A percentile compares a stretch with the other conserved stretches of the same genome.
Evolutionary conservation across 2,329 filamentous ascomycete species (phyloP).

Genomic region (Monilinia vaccinii-corymbosi): DNA sequence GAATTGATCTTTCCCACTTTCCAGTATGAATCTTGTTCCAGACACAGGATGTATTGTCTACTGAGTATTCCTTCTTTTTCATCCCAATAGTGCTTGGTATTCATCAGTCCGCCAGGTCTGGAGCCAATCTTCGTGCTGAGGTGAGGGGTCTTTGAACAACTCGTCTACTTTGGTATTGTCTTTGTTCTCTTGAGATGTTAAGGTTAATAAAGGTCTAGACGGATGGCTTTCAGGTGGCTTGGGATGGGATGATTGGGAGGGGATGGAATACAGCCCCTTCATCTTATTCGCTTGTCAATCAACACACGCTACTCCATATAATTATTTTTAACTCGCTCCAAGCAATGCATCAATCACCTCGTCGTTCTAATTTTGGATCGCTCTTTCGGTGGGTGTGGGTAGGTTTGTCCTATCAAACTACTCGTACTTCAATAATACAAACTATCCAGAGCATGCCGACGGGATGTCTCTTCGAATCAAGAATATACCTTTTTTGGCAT

Average conservation of each 20-base stretch:
- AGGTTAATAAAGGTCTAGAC: constrained; percentile 1
- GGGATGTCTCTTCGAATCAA: not conserved
- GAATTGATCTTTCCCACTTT: too few relatives aligned
- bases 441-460: not conserved
- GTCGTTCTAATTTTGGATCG: not conserved
- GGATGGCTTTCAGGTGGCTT: too few relatives aligned
- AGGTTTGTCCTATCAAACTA: not conserved
- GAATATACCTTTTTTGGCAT: not conserved
- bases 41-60: too few relatives aligned
- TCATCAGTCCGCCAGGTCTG: too few relatives aligned
- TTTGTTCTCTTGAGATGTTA: not conserved
- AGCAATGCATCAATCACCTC: not conserved
- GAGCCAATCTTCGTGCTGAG: not conserved
- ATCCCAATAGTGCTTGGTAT: not conserved
- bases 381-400: not conserved
- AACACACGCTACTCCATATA: too few relatives aligned
- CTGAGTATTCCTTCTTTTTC: too few relatives aligned
- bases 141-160: too few relatives aligned
- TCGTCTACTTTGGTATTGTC: not conserved
- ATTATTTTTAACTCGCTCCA: too few relatives aligned
- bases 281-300: not conserved
- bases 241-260: too few relatives aligned
- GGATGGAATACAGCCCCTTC: constrained; percentile 1
- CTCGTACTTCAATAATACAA: not conserved
- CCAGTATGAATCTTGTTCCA: too few relatives aligned